Conservation (phyloP, 257 asterid species). For the Thymus mandschuricus region DNA sequence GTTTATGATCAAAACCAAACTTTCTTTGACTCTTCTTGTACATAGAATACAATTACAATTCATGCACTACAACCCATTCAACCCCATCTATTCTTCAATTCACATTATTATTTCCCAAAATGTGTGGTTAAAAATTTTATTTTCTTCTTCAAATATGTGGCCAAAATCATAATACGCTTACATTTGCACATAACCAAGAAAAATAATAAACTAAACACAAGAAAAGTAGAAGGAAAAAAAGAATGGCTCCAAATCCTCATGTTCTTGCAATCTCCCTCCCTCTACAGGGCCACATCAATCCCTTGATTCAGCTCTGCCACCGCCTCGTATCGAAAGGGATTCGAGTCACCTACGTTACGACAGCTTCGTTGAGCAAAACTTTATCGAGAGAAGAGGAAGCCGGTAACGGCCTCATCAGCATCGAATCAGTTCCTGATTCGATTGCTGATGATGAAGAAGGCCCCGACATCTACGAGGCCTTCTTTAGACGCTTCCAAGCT, state of each 20-base stretch:
- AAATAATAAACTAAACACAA: no score
- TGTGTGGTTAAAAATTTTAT: no score
- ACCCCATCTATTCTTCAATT: no score
- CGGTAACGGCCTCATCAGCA: conserved; percentile 17
- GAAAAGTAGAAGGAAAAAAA: no score
- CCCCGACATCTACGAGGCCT: conserved; percentile 16
- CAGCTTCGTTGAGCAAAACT: conserved; percentile 5
- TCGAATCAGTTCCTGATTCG: conserved; percentile 42
- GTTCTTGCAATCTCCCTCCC: conserved; percentile 43
- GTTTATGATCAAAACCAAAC: no score
- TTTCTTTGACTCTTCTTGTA: no score
- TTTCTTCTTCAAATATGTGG: no score
- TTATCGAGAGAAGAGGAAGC: neutral
- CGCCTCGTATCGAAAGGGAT: conserved; percentile 39
- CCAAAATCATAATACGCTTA: no score
- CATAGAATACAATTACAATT: no score
- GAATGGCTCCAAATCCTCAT: conserved; percentile 29
- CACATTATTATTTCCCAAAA: no score
- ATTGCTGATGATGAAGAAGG: neutral
- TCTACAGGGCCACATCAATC: conserved; percentile 52
- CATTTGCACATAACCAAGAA: no score
- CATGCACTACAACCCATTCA: no score
- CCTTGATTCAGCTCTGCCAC: conserved; percentile 43
- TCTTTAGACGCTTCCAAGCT: conserved; percentile 16
- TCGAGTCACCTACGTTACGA: conserved; percentile 36